Evolutionary conservation across 192 early-diverging fungal genomes (phyloP).

Genomic region (Dispira parvispora): DNA sequence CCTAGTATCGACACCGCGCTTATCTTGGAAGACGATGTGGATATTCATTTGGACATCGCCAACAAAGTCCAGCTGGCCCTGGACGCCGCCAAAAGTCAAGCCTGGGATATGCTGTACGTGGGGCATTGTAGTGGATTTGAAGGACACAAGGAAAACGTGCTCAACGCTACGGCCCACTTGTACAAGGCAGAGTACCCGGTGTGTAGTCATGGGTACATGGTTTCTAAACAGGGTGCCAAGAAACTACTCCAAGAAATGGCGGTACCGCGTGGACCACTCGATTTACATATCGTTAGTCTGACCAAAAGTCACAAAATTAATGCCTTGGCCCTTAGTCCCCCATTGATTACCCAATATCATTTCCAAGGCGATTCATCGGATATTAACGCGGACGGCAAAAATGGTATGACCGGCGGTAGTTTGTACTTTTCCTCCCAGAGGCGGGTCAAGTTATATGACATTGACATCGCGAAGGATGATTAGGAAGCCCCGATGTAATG

Average conservation of each 20-base stretch:
- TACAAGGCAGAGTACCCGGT: conserved; percentile 22
- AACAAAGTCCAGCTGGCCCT: conserved; percentile 1
- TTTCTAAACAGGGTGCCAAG: conserved; percentile 19
- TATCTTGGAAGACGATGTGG: conserved; percentile 15
- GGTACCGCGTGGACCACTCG: conserved; percentile 10
- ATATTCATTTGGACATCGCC: conserved; percentile 10
- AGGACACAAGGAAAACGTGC: conserved; percentile 12
- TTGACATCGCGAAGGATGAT: too few relatives aligned
- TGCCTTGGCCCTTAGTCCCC: not conserved
- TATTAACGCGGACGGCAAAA: conserved; percentile 8
- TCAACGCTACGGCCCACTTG: conserved; percentile 11
- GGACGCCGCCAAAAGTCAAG: conserved; percentile 5
- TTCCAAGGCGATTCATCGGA: conserved; percentile 7
- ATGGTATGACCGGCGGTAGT: conserved; percentile 8
- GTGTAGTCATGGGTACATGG: conserved; percentile 25
- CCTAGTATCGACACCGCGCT: conserved; percentile 4
- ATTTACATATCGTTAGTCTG: not conserved
- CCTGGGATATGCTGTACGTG: conserved; percentile 30
- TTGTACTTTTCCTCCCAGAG: not conserved
- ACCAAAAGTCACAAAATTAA: not conserved
- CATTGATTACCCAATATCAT: conserved; percentile 8
- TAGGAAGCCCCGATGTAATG: too few relatives aligned
- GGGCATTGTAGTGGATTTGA: conserved; percentile 25
- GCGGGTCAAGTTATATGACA: not conserved
- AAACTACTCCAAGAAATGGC: conserved; percentile 19